Evolutionary conservation across 176 grass and related monocot species (phyloP).

Genomic region (Aegilops bicornis): DNA sequence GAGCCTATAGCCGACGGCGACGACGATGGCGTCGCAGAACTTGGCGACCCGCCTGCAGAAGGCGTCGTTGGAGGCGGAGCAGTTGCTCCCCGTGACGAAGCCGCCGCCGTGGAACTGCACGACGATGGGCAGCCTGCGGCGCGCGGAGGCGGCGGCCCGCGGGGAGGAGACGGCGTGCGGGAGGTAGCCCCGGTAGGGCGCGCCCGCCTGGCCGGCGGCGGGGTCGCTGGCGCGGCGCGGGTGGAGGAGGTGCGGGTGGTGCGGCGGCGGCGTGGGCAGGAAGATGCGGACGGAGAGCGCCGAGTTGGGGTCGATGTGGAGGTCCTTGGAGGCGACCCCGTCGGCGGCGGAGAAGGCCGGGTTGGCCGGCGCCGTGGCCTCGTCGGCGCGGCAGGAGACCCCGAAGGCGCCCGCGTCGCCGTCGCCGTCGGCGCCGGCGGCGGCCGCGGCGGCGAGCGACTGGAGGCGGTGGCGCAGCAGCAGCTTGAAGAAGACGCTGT

Average conservation of each 20-base stretch:
- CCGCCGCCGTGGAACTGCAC: slow-evolving; percentile 91
- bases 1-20: slow-evolving; percentile 76
- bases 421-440: not conserved
- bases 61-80: slow-evolving; percentile 64
- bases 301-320: slow-evolving; percentile 75
- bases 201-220: not conserved
- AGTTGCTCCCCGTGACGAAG: slow-evolving; percentile 74
- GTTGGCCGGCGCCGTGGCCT: slow-evolving; percentile 67
- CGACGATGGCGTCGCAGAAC: slow-evolving; percentile 71
- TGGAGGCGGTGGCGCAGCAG: slow-evolving; percentile 83
- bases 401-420: slow-evolving; percentile 29
- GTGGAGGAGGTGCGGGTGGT: not conserved
- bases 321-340: slow-evolving; percentile 78
- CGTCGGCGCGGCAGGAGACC: slow-evolving; percentile 62
- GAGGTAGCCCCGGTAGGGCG: slow-evolving; percentile 58
- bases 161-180: slow-evolving; percentile 45
- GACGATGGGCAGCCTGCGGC: slow-evolving; percentile 65
- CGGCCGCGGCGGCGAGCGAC: slow-evolving; percentile 34
- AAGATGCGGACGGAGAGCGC: slow-evolving; percentile 70
- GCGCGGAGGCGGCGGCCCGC: slow-evolving; percentile 15
- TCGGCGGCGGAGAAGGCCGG: slow-evolving; percentile 65
- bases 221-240: slow-evolving; percentile 51
- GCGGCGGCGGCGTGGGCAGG: slow-evolving; percentile 57
- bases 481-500: slow-evolving; percentile 98
- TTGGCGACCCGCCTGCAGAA: slow-evolving; percentile 90